Base-by-base conservation (phyloP, 108 stramenopile species). In the Cyclotella kingstonii region DNA sequence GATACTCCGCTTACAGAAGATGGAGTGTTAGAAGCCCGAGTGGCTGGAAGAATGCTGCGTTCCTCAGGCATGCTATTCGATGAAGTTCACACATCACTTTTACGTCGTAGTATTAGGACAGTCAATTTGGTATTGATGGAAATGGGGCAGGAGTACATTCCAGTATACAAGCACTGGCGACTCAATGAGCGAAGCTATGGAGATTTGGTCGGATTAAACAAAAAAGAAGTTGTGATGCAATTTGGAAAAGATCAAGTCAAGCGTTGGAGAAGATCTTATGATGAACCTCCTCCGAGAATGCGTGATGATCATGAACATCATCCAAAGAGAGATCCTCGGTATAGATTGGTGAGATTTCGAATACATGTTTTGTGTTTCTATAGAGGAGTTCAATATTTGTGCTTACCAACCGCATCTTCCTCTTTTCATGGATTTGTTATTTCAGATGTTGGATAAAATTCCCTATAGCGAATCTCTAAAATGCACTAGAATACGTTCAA, bases 101-200 rank as follows among this genome's bases (percentile, higher is more conserved):
- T 98, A 23, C 81, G 94, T 29, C 77, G 98, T 38, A 90, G 89
- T 42, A 91, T 94, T 50, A 79, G 80, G 12, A 91, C 91, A 2
- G 66, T 69, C 21, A 89, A 88, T 58, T 54, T 91, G 38, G 86
- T 78, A 0, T 60, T 93, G 45, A 95, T 95, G 85, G 89, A 96
- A 67, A 82, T 84, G 49, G 95, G 85, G 34, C 87, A 95, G 43
- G 90, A 96, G 76, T 95, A 92, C 58, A 85, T 98, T 42, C 95
- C 94, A 11, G 83, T 95, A 4, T 44, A 85, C 41, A 93, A 91
- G 57, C 62, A 76, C 30, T 98, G 92, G 92, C 76, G 95, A 10
- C 73, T 98, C 44, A 98, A 98, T 71, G 98, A 98, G 71, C 74
- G 95, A 7, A 60, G 82, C 62, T 96, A 94, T 54, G 92, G 90